phyloP scores from a whole-genome alignment of 2,329 filamentous ascomycete genomes.

The Colletotrichum camelliae region DNA sequence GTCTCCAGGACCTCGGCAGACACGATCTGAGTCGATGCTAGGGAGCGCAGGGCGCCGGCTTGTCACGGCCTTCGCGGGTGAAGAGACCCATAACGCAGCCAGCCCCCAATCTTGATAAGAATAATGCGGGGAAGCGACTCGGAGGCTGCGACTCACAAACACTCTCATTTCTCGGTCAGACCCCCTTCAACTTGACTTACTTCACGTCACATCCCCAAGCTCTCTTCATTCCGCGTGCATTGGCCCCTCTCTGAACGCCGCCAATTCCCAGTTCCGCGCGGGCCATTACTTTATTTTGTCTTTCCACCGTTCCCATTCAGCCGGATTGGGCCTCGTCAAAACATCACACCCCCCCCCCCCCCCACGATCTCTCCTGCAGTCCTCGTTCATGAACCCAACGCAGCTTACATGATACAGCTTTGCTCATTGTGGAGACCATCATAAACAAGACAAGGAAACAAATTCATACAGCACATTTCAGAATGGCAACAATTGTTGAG shows the following conservation, averaged over 20 bases:
- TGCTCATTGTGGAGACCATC: not conserved
- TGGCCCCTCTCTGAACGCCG: not conserved
- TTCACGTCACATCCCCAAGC: not conserved
- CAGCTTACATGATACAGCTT: not conserved
- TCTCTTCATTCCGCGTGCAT: not conserved
- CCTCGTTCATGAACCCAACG: not conserved
- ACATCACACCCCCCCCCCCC: no score
- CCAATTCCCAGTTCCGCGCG: not conserved
- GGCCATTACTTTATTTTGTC: not conserved
- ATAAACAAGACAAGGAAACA: not conserved
- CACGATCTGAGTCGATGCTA: not conserved
- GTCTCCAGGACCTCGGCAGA: not conserved
- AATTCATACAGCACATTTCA: not conserved
- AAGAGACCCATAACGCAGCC: not conserved
- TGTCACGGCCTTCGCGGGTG: not conserved
- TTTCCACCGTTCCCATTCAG: not conserved
- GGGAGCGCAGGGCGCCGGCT: constrained; percentile 3
- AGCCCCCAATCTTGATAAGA: constrained; percentile 1
- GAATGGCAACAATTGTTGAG: constrained; percentile 20
- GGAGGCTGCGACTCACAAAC: not conserved
- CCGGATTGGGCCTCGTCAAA: not conserved
- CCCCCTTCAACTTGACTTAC: not conserved
- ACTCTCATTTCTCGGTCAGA: not conserved
- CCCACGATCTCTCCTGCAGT: not conserved
- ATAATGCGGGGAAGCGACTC: constrained; percentile 13